Base-by-base conservation (phyloP, 192 early-diverging fungal genomes). In the Funneliformis mosseae region DNA sequence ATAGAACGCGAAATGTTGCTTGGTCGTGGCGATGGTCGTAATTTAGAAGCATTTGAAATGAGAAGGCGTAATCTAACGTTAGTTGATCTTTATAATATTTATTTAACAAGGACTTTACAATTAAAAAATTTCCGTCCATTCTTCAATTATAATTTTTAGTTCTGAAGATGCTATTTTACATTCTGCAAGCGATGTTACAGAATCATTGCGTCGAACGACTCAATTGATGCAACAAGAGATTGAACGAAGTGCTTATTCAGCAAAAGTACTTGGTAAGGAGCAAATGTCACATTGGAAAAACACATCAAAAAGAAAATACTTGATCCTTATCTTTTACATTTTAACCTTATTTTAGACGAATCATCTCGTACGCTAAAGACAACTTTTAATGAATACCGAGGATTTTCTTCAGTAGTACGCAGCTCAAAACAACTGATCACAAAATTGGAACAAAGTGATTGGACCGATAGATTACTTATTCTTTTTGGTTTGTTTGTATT, bases 161-260 rank as follows among this genome's bases (percentile, higher is more conserved):
- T 48, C 83, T 6, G 84, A 86, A 43, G 86, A 90, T 39, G 74
- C 85, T 4, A 14, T 90, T 50, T 69, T 91, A 43, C 80, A 84
- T 41, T 87, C 90, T 11, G 84, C 87, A 59, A 85, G 83, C 27
- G 89, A 92, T 59, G 88, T 90, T 10, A 94, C 92, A 27, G 86
- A 88, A 23, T 83, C 89, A 55, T 82, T 94, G 4, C 81, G 79
- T 61, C 88, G 89, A 43, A 92, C 91, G 0, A 85, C 87, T 6
- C 83, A 86, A 61, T 83, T 94, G 60, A 91, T 94, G 90, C 85
- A 88, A 23, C 85, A 90, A 81, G 92, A 93, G 74, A 79, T 93
- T 8, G 91, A 90, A 84, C 88, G 88, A 55, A 92, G 90, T 60
- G 73, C 86, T 8, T 84, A 88, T 62, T 88, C 88, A 10, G 85